A percentile compares a stretch with the other conserved stretches of the same genome.
phyloP scores from a whole-genome alignment of 1,284 basidiomycete species.

The Austropuccinia psidii region DNA sequence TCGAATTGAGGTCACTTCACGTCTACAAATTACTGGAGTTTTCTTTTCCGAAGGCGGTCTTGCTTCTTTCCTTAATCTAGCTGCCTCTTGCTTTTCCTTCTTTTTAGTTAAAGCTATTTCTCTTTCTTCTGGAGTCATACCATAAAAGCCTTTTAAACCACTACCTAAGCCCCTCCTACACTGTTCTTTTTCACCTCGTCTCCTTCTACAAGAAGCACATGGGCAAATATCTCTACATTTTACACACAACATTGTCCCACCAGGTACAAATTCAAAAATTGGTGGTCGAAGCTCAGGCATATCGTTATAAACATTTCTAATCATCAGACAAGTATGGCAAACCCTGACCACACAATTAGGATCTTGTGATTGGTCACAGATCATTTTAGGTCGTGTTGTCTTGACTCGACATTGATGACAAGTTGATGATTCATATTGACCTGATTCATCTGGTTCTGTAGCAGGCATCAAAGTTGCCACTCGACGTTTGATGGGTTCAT shows the following conservation, averaged over 20 bases:
- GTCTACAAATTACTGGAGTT: neutral
- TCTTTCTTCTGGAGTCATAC: neutral
- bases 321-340: conserved; percentile 20
- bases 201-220: conserved; percentile 30
- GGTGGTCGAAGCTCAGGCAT: conserved; percentile 28
- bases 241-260: conserved; percentile 32
- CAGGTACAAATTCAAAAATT: conserved; percentile 32
- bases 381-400: conserved; percentile 33
- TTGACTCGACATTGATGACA: conserved; percentile 37
- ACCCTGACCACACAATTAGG: conserved; percentile 30
- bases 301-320: conserved; percentile 16
- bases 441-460: conserved; percentile 24
- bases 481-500: neutral
- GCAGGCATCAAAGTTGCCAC: conserved; percentile 2
- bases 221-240: conserved; percentile 30
- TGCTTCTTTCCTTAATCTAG: neutral
- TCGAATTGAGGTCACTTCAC: conserved; percentile 14
- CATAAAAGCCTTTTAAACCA: conserved; percentile 6
- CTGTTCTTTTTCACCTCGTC: conserved; percentile 14
- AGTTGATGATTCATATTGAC: conserved; percentile 35
- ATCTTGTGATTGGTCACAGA: conserved; percentile 34
- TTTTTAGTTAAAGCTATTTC: neutral
- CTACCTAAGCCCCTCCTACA: conserved; percentile 9
- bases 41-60: neutral
- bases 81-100: neutral